phyloP scores from a whole-genome alignment of 768 basidiomycete species.

The Tylopilus felleus region DNA sequence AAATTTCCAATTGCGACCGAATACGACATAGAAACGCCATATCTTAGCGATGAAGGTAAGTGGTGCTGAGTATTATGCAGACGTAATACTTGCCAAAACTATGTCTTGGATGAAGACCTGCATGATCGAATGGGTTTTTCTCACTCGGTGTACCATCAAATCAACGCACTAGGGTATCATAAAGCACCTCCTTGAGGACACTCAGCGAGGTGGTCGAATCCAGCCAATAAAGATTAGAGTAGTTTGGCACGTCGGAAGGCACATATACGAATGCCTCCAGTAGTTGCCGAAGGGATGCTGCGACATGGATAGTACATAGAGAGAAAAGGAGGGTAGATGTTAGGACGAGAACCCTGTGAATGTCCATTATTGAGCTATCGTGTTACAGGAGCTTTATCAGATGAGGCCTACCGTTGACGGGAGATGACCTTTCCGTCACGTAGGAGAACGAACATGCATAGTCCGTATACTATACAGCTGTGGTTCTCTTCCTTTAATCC shows the following conservation, averaged over 20 bases:
- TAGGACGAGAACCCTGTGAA: not conserved
- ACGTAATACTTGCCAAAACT: not conserved
- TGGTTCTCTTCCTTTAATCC: not conserved
- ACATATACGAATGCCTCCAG: not conserved
- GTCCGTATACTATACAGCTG: not conserved
- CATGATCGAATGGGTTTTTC: not conserved
- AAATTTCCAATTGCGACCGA: not conserved
- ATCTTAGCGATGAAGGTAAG: not conserved
- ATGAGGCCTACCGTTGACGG: not conserved
- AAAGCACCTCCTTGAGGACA: not conserved
- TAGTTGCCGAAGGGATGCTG: not conserved
- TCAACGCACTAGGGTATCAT: not conserved
- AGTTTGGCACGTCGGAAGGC: not conserved
- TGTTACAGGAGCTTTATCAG: not conserved
- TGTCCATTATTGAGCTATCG: not conserved
- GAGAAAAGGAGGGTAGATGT: not conserved
- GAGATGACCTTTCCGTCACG: not conserved
- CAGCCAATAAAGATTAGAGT: not conserved
- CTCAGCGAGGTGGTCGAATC: not conserved
- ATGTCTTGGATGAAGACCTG: not conserved
- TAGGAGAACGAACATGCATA: too few species aligned
- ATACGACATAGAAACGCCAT: not conserved
- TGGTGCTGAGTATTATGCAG: not conserved
- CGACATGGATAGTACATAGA: not conserved
- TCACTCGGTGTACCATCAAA: too few species aligned